Percentiles rank a stretch among this genome's conserved stretches.
phyloP scores from a whole-genome alignment of 768 basidiomycete species.

The Leccinum disarticulatum region DNA sequence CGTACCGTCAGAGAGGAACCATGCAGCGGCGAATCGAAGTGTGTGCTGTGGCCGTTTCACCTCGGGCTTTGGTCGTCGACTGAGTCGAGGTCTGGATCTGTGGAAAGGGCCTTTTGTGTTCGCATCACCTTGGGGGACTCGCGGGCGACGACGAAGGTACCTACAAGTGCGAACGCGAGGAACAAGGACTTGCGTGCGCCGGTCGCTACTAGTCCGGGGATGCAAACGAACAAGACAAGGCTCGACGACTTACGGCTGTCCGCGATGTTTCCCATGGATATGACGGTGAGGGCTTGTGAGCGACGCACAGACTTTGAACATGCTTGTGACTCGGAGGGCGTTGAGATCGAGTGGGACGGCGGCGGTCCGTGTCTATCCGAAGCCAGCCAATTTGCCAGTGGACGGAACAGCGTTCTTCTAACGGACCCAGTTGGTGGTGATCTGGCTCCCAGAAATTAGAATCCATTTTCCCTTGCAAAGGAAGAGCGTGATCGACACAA shows the following conservation, averaged over 20 bases:
- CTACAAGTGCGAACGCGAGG: conserved; percentile 25
- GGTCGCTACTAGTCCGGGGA: conserved; percentile 38
- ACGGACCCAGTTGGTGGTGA: no score
- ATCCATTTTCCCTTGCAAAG: no score
- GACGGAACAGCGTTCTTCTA: no score
- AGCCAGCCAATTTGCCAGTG: no score
- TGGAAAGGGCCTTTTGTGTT: conserved; percentile 27
- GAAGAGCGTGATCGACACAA: no score
- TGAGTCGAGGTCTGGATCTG: conserved; percentile 22
- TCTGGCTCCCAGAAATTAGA: no score
- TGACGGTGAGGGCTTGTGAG: conserved; percentile 87
- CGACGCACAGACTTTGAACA: conserved; percentile 66
- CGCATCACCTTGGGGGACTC: conserved; percentile 58
- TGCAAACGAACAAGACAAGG: background rate
- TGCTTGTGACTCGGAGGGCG: background rate
- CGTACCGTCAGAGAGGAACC: conserved; percentile 87
- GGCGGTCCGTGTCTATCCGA: conserved; percentile 25
- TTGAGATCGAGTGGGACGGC: background rate
- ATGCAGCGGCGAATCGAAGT: conserved; percentile 79
- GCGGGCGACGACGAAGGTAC: conserved; percentile 67
- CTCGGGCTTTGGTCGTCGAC: conserved; percentile 39
- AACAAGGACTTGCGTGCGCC: conserved; percentile 67
- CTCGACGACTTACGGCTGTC: conserved; percentile 68
- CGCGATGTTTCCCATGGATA: conserved; percentile 90
- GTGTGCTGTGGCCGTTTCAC: conserved; percentile 79